These are phyloP conservation scores for Phytophthora quininea DNA, from an alignment of 352 stramenopile genomes.

Conservation along the genomic window DNA sequence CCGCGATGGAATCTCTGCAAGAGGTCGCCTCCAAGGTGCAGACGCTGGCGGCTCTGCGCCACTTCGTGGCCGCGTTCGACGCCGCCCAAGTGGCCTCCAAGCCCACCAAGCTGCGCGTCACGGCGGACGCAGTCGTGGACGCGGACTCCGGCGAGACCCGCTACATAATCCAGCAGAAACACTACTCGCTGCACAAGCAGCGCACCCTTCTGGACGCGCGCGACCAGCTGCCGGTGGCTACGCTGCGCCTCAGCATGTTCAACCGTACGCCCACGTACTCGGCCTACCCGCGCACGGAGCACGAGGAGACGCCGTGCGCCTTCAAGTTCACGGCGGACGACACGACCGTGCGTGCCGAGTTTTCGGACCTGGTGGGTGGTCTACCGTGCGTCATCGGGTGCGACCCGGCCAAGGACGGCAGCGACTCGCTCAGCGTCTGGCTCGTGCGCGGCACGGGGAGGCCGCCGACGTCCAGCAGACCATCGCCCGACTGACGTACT, in stretches of 20 bases:
- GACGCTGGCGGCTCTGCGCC: conserved; percentile 40
- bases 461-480: conserved; percentile 36
- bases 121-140: conserved; percentile 27
- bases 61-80: conserved; percentile 48
- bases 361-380: conserved; percentile 41
- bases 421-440: conserved; percentile 38
- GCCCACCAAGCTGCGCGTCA: conserved; percentile 30
- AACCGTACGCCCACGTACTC: conserved; percentile 42
- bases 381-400: conserved; percentile 40
- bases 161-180: conserved; percentile 38
- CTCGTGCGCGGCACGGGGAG: conserved; percentile 37
- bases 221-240: conserved; percentile 38
- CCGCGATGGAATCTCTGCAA: conserved; percentile 32
- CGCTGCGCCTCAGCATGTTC: conserved; percentile 40
- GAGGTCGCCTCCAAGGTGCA: conserved; percentile 38
- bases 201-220: conserved; percentile 43
- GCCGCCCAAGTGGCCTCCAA: conserved; percentile 32
- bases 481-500: conserved; percentile 35
- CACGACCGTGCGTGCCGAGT: conserved; percentile 36
- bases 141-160: conserved; percentile 25
- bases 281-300: conserved; percentile 42
- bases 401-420: conserved; percentile 24
- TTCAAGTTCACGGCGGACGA: conserved; percentile 44
- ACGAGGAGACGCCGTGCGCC: conserved; percentile 40
- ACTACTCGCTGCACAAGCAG: conserved; percentile 41